Conservation (phyloP, 2,329 filamentous ascomycete genomes). For the Penicillium janthinellum region DNA sequence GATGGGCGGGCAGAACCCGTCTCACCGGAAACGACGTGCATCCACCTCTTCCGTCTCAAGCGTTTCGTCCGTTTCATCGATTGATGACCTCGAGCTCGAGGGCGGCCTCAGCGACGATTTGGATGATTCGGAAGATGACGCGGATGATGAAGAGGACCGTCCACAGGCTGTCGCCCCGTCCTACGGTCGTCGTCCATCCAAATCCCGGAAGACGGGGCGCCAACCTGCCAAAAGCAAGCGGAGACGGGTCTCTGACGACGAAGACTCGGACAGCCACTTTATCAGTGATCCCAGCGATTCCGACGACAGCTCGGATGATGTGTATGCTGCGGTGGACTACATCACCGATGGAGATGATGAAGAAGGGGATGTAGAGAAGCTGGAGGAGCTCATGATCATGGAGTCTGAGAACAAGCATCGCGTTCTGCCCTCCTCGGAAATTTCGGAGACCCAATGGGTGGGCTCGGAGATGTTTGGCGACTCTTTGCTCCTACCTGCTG, state of each 20-base stretch:
- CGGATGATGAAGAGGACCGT: slow-evolving; percentile 48
- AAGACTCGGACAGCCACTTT: slow-evolving; percentile 34
- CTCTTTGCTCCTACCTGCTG: slow-evolving; percentile 43
- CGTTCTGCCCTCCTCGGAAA: slow-evolving; percentile 29
- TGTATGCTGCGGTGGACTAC: slow-evolving; percentile 76
- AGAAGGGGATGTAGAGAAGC: slow-evolving; percentile 73
- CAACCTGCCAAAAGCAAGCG: slow-evolving; percentile 35
- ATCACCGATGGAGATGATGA: slow-evolving; percentile 80
- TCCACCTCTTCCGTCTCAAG: slow-evolving; percentile 41
- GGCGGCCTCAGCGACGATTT: slow-evolving; percentile 36
- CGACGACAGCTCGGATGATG: slow-evolving; percentile 61
- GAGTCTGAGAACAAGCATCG: slow-evolving; percentile 43
- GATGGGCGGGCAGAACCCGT: slow-evolving; percentile 22
- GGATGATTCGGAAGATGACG: slow-evolving; percentile 43
- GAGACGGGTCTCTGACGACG: slow-evolving; percentile 40
- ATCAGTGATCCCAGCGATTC: slow-evolving; percentile 37
- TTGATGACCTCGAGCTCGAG: slow-evolving; percentile 28
- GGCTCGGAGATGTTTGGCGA: slow-evolving; percentile 53
- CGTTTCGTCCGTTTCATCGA: slow-evolving; percentile 41
- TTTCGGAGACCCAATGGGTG: slow-evolving; percentile 50
- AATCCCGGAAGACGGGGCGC: slow-evolving; percentile 45
- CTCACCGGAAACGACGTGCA: slow-evolving; percentile 38
- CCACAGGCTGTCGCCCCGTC: slow-evolving; percentile 46
- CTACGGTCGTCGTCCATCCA: slow-evolving; percentile 40
- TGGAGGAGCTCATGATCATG: slow-evolving; percentile 76